These are phyloP conservation scores for Podila epicladia DNA, from an alignment of 192 early-diverging fungal genomes.

Conservation along the genomic window DNA sequence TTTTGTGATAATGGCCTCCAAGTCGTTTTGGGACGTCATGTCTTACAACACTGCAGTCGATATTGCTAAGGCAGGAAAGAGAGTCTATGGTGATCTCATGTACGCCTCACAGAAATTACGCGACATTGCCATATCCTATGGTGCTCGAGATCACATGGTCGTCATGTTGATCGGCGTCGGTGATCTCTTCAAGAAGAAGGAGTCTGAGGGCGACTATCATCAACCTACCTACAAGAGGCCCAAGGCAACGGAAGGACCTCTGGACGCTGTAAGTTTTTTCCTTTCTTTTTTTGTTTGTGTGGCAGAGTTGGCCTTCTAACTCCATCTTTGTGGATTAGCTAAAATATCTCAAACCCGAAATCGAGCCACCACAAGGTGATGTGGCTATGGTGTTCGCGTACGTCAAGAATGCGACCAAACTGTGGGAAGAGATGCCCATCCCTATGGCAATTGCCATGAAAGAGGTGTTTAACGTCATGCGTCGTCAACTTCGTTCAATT, in stretches of 20 bases:
- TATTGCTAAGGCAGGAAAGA: constrained; percentile 80
- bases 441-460: constrained; percentile 91
- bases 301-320: not conserved
- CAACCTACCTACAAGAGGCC: constrained; percentile 53
- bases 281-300: not conserved
- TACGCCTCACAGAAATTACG: constrained; percentile 83
- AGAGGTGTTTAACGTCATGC: constrained; percentile 85
- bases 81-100: constrained; percentile 68
- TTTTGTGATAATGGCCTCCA: constrained; percentile 80
- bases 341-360: constrained; percentile 71
- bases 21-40: constrained; percentile 82
- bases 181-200: constrained; percentile 73
- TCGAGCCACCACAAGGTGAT: constrained; percentile 83
- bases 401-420: constrained; percentile 90
- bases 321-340: constrained; percentile 6
- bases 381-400: constrained; percentile 92
- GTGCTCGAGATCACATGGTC: constrained; percentile 79
- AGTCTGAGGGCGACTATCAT: constrained; percentile 20
- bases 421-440: constrained; percentile 87
- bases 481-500: constrained; percentile 78
- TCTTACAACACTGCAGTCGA: constrained; percentile 85
- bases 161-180: constrained; percentile 92
- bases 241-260: constrained; percentile 59
- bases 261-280: constrained; percentile 59
- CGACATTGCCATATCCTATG: constrained; percentile 87